Base-by-base conservation (phyloP, 192 early-diverging fungal species). In the Coemansia sp. region DNA sequence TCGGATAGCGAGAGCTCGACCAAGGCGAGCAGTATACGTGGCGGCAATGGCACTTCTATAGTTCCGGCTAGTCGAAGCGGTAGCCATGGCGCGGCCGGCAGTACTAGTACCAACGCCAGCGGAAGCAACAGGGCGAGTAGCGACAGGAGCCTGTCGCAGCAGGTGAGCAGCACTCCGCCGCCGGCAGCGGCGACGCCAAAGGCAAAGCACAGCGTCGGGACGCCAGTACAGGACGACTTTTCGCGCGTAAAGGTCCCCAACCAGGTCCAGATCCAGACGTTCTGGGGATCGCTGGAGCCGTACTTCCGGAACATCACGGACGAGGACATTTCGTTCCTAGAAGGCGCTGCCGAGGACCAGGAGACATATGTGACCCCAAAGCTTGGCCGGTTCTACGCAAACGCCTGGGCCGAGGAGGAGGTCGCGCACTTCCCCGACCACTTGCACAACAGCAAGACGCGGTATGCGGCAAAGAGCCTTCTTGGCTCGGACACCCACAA, bases 221-320 rank as follows among this genome's bases (percentile, higher is more conserved):
- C 70, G 18, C 64, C 63, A 8, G 63, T 79, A 30, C 54, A 80
- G 44, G 80, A 82, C 14, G 81, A 83, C 39, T 83, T 81, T 66
- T 81, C 81, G 22, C 76, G 78, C 14, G 80, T 80, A 39, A 81
- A 83, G 44, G 74, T 83, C 21, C 80, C 77, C 65, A 95, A 79
- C 63, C 78, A 95, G 73, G 84, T 93, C 16, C 86, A 89, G n/a
- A 86, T 91, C 36, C 78, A 80, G 12, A 79, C 80, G 5, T 97
- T 90, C 52, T 93, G 84, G 85, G 47, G 75, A 6, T 86, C 84
- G 6, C 66, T 85, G 34, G 94, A 95, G 16, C 89, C 91, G 49
- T 94, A 85, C 49, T 91, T 89, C 51, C 67, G 90, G 14, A 71
- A 68, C 23, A 76, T 95, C 35, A 79, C 74, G 14, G 89, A 94